Evolutionary conservation across 1,139 yeast species (phyloP).

Genomic region (Protomyces macrosporus): DNA sequence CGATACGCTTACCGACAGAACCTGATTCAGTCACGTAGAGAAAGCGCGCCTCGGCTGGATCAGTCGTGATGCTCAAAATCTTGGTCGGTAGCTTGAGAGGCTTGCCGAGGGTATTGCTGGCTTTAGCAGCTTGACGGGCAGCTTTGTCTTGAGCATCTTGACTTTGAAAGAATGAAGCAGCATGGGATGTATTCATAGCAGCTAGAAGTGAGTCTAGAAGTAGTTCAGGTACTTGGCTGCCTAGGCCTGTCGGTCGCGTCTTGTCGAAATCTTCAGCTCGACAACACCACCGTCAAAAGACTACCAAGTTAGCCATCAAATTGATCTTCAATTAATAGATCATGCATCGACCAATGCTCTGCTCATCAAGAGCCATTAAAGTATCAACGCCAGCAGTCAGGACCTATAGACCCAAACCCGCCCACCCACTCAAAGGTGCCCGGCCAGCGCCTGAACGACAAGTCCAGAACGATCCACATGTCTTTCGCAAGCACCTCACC

Average conservation of each 20-base stretch:
- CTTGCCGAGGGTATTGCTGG: conserved; percentile 5
- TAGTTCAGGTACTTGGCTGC: too few relatives aligned
- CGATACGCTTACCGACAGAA: conserved; percentile 4
- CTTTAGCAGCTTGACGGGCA: conserved; percentile 21
- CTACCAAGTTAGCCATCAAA: too few relatives aligned
- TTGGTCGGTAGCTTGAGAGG: conserved; percentile 8
- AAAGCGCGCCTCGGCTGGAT: background rate
- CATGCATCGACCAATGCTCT: background rate
- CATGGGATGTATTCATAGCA: conserved; percentile 14
- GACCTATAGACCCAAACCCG: background rate
- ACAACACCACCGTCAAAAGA: too few relatives aligned
- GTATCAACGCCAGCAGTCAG: background rate
- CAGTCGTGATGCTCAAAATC: conserved; percentile 9
- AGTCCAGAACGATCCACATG: background rate
- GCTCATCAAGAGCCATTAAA: background rate
- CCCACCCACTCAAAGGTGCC: background rate
- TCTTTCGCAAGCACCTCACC: background rate
- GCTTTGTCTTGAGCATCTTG: conserved; percentile 22
- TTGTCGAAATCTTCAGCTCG: background rate
- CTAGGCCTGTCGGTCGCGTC: background rate
- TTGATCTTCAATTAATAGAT: background rate
- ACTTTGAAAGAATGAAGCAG: conserved; percentile 16
- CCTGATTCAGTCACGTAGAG: conserved; percentile 19
- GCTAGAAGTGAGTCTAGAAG: too few relatives aligned
- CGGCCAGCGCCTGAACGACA: background rate